phyloP scores from a whole-genome alignment of 768 basidiomycete genomes.

The Stropharia rugosoannulata region DNA sequence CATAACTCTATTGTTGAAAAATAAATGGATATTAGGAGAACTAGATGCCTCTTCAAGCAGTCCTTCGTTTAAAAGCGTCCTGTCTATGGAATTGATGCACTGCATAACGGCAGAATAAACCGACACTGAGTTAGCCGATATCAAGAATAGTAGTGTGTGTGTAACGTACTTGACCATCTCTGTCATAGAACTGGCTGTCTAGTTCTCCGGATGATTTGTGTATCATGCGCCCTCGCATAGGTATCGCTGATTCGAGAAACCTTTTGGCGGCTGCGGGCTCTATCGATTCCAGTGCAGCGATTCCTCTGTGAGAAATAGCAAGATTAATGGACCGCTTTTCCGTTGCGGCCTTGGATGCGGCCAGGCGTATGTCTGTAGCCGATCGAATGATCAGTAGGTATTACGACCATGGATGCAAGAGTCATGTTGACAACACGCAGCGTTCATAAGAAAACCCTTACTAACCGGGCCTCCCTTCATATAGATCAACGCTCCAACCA shows the following conservation, averaged over 20 bases:
- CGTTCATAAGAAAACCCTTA: slow-evolving; percentile 13
- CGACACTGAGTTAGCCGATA: slow-evolving; percentile 6
- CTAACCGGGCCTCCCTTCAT: slow-evolving; percentile 78
- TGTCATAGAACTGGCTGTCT: slow-evolving; percentile 88
- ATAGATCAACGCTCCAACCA: slow-evolving; percentile 83
- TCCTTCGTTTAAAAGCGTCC: slow-evolving; percentile 81
- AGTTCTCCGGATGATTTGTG: slow-evolving; percentile 71
- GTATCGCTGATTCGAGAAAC: slow-evolving; percentile 79
- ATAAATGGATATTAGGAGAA: slow-evolving; percentile 59
- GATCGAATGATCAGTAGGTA: slow-evolving; percentile 6
- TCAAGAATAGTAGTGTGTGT: slow-evolving; percentile 14
- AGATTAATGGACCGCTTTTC: slow-evolving; percentile 94
- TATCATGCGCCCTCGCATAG: slow-evolving; percentile 96
- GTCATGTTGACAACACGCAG: slow-evolving; percentile 3
- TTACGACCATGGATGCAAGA: slow-evolving; percentile 5
- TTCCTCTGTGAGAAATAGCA: slow-evolving; percentile 91
- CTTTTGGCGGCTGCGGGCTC: slow-evolving; percentile 67
- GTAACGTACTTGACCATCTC: slow-evolving; percentile 74
- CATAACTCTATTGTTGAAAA: slow-evolving; percentile 81
- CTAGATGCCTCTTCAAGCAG: slow-evolving; percentile 77
- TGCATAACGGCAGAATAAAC: slow-evolving; percentile 32
- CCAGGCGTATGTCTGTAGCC: slow-evolving; percentile 67
- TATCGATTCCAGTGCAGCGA: slow-evolving; percentile 82
- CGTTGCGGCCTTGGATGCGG: slow-evolving; percentile 60
- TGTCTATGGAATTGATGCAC: slow-evolving; percentile 94